Evolutionary conservation across 2,329 filamentous ascomycete genomes (phyloP).

Genomic region (Clonostachys chloroleuca): DNA sequence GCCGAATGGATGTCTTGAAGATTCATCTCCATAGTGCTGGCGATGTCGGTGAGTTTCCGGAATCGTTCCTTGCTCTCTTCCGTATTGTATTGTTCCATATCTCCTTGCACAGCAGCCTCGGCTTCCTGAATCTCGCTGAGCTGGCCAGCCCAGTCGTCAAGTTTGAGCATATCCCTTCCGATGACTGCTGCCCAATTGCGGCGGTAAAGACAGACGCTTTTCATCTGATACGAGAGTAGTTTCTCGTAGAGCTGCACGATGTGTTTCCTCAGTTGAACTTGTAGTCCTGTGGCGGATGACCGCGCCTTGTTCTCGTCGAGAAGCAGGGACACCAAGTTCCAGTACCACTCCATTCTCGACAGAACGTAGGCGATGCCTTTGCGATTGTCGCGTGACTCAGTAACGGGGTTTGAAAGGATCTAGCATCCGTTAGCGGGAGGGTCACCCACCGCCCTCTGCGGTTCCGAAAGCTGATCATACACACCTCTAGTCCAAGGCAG

Average conservation of each 20-base stretch:
- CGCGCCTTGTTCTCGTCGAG: slow-evolving; percentile 10
- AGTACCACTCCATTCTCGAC: slow-evolving; percentile 30
- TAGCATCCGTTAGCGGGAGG: slow-evolving; percentile 5
- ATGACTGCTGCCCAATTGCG: slow-evolving; percentile 17
- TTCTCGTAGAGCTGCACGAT: slow-evolving; percentile 30
- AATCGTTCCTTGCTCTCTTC: slow-evolving; percentile 4
- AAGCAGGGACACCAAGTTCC: slow-evolving; percentile 16
- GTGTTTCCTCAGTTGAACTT: slow-evolving; percentile 13
- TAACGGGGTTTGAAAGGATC: slow-evolving; percentile 21
- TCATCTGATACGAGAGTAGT: slow-evolving; percentile 34
- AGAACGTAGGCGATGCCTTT: slow-evolving; percentile 22
- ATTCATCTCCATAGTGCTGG: neutral
- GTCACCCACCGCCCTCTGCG: neutral
- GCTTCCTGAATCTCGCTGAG: slow-evolving; percentile 15
- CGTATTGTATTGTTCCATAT: slow-evolving; percentile 7
- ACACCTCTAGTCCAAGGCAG: slow-evolving; percentile 24
- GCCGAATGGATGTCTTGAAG: neutral
- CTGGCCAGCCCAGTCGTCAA: slow-evolving; percentile 26
- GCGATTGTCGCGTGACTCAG: slow-evolving; percentile 15
- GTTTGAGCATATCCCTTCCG: slow-evolving; percentile 17
- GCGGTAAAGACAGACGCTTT: slow-evolving; percentile 28
- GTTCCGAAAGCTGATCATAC: neutral
- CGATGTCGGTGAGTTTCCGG: neutral
- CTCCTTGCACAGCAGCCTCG: slow-evolving; percentile 10
- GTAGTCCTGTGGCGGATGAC: slow-evolving; percentile 5